Base-by-base conservation (phyloP, 805 yeast species). In the baker's yeast (Saccharomyces cerevisiae) region DNA sequence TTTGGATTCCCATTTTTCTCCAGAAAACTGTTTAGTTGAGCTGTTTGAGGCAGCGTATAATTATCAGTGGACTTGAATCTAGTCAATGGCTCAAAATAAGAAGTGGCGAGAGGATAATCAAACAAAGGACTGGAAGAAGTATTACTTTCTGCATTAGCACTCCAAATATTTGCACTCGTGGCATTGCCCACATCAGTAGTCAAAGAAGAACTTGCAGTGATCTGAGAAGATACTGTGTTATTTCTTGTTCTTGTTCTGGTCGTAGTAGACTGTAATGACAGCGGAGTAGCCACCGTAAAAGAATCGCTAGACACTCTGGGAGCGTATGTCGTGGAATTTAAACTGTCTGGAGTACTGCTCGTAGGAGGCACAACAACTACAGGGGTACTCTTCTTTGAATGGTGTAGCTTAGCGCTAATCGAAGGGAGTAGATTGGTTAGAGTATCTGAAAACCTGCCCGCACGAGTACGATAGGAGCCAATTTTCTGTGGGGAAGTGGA, bases 391-490 rank as follows among this genome's bases (percentile, higher is more conserved):
- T 63, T 65, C 48, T 61, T 63, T 46, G 60, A 58, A 49, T 64
- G 63, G 26, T 69, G 73, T 28, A 70, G 52, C 54, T 66, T 70
- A 2, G 73, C 72, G 57, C 72, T 68, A 13, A 70, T 63, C 3
- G 64, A 64, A 21, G 73, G 73, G 14, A 70, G 54, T 47, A 70
- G 54, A 52, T 64, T 69, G 47, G 68, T 66, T 49, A 70, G 57
- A 11, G 70, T 69, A 48, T 67, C 68, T 13, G 73, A 66, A 48
- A 70, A 64, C 46, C 64, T 67, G 10, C 70, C 70, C 2, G 70
- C 67, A 46, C 66, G 63, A 17, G 68, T 61, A 47, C 73, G 61
- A 47, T 69, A 69, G 2, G 71, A 66, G 2, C 73, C 73, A 17
- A 69, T 53, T 51, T 64, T 69, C 50, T 69, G 70, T 6, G 66